Evolutionary conservation across 352 stramenopile genomes (phyloP).

Genomic region (Saprolegnia diclina): DNA sequence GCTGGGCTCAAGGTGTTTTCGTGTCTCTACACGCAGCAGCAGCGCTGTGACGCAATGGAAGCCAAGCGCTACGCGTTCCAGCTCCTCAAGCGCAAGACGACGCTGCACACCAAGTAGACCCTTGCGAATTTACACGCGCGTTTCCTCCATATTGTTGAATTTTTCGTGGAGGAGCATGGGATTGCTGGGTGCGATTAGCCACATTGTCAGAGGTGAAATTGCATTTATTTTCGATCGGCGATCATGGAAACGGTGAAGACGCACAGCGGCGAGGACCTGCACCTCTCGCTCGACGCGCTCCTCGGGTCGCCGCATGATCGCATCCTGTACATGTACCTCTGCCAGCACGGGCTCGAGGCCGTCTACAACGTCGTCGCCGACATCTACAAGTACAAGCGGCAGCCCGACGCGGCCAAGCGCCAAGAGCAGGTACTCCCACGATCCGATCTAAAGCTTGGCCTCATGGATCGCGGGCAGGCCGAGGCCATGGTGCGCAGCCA

Average conservation of each 20-base stretch:
- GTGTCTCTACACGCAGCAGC: constrained; percentile 26
- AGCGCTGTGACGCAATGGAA: not conserved
- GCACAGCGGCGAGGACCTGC: constrained; percentile 7
- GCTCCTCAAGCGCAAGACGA: constrained; percentile 12
- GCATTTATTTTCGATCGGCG: not conserved
- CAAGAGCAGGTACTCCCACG: constrained; percentile 10
- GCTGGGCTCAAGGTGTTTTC: constrained; percentile 24
- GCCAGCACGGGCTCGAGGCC: constrained; percentile 15
- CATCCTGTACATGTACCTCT: constrained; percentile 25
- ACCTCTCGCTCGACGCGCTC: constrained; percentile 17
- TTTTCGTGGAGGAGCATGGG: not conserved
- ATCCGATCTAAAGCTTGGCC: too few species aligned
- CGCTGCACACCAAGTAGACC: constrained; percentile 9
- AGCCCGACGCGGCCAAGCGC: not conserved
- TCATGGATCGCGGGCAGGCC: not conserved
- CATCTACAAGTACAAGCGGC: constrained; percentile 25
- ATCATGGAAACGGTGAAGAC: constrained; percentile 7
- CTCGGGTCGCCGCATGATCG: constrained; percentile 22
- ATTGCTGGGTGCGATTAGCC: not conserved
- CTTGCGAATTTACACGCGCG: not conserved
- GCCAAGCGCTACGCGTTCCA: constrained; percentile 18
- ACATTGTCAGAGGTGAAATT: not conserved
- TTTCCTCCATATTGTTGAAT: not conserved
- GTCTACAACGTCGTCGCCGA: constrained; percentile 18
- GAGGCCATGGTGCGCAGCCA: not conserved